Conservation (phyloP, 176 grass and related monocot species). For the Guadua angustifolia region DNA sequence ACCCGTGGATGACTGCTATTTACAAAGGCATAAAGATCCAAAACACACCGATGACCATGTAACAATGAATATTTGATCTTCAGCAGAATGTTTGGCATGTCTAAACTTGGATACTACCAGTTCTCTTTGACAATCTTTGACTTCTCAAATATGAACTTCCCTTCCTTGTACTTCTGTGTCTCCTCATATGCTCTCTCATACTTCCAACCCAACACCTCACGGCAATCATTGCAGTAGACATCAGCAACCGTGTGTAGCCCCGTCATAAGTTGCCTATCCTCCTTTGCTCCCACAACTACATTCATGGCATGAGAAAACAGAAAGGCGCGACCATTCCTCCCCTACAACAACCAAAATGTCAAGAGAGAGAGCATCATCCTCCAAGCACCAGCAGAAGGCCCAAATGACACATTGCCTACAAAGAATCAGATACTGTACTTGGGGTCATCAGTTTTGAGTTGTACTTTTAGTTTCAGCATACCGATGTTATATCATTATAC, state of each 20-base stretch:
- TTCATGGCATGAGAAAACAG: slow-evolving; percentile 89
- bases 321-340: slow-evolving; percentile 68
- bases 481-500: neutral
- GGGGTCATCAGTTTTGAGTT: neutral
- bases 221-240: slow-evolving; percentile 72
- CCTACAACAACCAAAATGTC: slow-evolving; percentile 42
- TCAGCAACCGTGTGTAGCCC: slow-evolving; percentile 72
- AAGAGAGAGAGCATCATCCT: slow-evolving; percentile 21
- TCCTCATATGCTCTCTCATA: slow-evolving; percentile 74
- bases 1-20: slow-evolving; percentile 38
- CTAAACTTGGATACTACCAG: slow-evolving; percentile 54
- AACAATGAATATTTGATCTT: slow-evolving; percentile 28
- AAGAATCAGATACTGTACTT: neutral
- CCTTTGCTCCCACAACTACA: slow-evolving; percentile 60
- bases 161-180: slow-evolving; percentile 77
- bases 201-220: slow-evolving; percentile 74
- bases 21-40: slow-evolving; percentile 44
- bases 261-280: slow-evolving; percentile 72
- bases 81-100: neutral
- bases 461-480: neutral
- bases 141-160: slow-evolving; percentile 92
- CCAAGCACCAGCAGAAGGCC: neutral
- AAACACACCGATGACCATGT: neutral
- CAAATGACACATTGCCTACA: neutral
- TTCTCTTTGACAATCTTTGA: slow-evolving; percentile 81